A percentile compares a stretch with the other conserved stretches of the same genome.
Conservation (phyloP, 2,329 filamentous ascomycete species). For the Aspergillus sp. region DNA sequence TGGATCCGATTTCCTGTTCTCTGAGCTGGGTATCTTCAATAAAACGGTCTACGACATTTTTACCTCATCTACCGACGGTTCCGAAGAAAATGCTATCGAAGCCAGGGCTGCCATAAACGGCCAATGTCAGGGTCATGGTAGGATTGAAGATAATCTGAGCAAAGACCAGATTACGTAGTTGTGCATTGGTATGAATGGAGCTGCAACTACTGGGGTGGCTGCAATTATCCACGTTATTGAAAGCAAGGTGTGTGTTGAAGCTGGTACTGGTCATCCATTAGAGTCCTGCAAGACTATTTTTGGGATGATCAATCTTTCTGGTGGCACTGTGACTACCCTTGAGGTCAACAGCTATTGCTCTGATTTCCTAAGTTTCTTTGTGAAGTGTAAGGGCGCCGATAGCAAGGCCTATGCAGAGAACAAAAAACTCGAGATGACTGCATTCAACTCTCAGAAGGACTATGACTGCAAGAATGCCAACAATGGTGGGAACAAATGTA, state of each 20-base stretch:
- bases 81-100: neutral
- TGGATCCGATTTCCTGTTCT: neutral
- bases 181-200: neutral
- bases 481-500: neutral
- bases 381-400: neutral
- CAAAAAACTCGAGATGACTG: slow-evolving; percentile 1
- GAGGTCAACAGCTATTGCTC: neutral
- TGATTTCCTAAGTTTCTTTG: neutral
- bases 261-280: slow-evolving; percentile 1
- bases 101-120: neutral
- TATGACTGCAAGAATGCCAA: neutral
- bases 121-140: slow-evolving; percentile 1
- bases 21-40: neutral
- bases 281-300: neutral
- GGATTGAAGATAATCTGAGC: neutral
- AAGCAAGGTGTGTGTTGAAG: neutral
- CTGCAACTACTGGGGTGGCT: neutral
- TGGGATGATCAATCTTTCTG: neutral
- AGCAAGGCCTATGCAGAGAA: neutral
- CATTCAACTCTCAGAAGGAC: slow-evolving; percentile 1
- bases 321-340: neutral
- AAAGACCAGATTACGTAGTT: neutral
- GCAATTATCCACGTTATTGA: neutral
- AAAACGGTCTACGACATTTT: neutral
- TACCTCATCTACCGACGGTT: neutral